Evolutionary conservation across 2,329 filamentous ascomycete genomes (phyloP).

Genomic region (Paraphoma chrysanthemicola): DNA sequence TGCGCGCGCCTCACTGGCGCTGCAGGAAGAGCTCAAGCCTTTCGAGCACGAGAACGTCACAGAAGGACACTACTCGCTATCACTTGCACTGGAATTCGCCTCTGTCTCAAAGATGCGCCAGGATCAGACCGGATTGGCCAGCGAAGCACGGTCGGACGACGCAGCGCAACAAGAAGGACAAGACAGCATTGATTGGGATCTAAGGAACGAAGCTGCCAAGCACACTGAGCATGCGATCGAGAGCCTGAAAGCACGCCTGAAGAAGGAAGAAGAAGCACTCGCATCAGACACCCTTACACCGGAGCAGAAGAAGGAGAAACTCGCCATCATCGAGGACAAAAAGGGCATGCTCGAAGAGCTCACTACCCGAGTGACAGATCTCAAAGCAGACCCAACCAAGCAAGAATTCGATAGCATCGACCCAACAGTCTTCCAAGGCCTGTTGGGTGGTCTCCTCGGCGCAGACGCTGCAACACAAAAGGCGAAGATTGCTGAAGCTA

Average conservation of each 20-base stretch:
- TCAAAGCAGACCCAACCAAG: conserved; percentile 65
- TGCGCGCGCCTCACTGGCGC: conserved; percentile 75
- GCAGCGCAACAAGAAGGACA: conserved; percentile 36
- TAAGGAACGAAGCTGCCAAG: conserved; percentile 73
- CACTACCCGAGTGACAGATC: conserved; percentile 68
- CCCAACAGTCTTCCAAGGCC: conserved; percentile 60
- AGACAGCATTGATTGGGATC: conserved; percentile 68
- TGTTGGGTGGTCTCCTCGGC: conserved; percentile 70
- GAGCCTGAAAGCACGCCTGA: conserved; percentile 74
- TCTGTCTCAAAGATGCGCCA: conserved; percentile 72
- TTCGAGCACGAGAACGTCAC: conserved; percentile 85
- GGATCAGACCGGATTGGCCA: conserved; percentile 53
- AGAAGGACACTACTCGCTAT: conserved; percentile 96
- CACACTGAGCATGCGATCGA: conserved; percentile 78
- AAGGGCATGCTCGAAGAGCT: conserved; percentile 82
- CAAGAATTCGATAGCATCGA: conserved; percentile 50
- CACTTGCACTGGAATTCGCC: conserved; percentile 91
- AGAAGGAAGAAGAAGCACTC: conserved; percentile 72
- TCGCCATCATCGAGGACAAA: conserved; percentile 68
- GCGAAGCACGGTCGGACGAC: conserved; percentile 39
- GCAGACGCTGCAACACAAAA: conserved; percentile 67
- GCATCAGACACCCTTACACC: conserved; percentile 55
- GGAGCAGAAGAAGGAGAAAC: conserved; percentile 70
- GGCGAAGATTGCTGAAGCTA: conserved; percentile 73
- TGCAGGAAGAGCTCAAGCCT: conserved; percentile 80